Conservation (phyloP, 176 grass and related monocot genomes). For the Carex kokanica region DNA sequence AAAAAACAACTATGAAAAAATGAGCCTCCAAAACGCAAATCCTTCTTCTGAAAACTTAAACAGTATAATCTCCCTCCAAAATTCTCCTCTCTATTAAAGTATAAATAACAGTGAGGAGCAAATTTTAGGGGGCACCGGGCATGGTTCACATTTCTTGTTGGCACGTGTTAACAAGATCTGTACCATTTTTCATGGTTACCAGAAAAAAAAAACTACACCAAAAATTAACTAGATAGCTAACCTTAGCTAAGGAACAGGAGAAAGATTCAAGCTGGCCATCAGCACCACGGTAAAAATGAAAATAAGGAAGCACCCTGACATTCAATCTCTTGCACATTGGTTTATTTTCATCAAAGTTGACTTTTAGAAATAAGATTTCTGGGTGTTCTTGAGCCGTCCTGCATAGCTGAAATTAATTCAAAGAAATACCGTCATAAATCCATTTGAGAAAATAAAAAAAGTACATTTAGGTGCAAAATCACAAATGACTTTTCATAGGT, state of each 20-base stretch:
- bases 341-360: conserved; percentile 99
- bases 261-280: conserved; percentile 84
- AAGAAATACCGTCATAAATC: background rate
- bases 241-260: conserved; percentile 97
- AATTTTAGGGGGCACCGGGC: background rate
- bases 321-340: conserved; percentile 99
- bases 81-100: background rate
- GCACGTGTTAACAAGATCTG: background rate
- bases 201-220: background rate
- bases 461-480: background rate
- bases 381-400: conserved; percentile 63
- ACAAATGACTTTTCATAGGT: background rate
- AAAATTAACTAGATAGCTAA: conserved; percentile 20
- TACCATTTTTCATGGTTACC: background rate
- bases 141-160: background rate
- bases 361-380: conserved; percentile 72
- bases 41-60: background rate
- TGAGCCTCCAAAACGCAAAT: background rate
- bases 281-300: conserved; percentile 94
- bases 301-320: conserved; percentile 94
- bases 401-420: conserved; percentile 60
- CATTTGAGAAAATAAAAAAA: background rate
- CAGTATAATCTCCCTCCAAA: background rate
- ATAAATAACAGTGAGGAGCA: background rate
- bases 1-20: background rate